A percentile compares a stretch with the other conserved stretches of the same genome.
phyloP scores from a whole-genome alignment of 164 flowering plant species.

The Vitis amurensis region DNA sequence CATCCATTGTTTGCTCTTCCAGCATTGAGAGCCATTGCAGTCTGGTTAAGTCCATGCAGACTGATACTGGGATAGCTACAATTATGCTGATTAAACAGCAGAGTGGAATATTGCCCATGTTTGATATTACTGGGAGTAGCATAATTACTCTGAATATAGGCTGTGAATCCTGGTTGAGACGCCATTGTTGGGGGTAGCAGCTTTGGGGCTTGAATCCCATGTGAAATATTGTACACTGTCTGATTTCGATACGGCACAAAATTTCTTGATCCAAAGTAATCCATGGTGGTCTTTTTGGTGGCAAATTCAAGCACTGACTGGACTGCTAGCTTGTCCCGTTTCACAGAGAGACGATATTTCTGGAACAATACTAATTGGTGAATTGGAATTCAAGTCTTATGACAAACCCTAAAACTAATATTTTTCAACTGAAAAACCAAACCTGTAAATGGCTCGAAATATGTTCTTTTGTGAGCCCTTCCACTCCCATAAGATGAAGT shows the following conservation, averaged over 20 bases:
- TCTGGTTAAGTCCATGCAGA: too few relatives aligned
- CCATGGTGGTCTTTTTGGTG: not conserved
- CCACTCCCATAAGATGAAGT: slow-evolving; percentile 23
- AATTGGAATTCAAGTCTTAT: too few relatives aligned
- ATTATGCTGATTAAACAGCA: not conserved
- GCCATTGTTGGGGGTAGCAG: not conserved
- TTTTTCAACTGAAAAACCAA: not conserved
- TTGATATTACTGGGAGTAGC: not conserved
- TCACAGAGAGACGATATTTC: slow-evolving; percentile 18
- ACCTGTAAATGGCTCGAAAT: slow-evolving; percentile 36
- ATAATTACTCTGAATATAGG: not conserved
- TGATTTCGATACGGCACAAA: not conserved
- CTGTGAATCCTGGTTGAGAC: not conserved
- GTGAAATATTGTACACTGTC: too few relatives aligned
- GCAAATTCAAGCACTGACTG: not conserved
- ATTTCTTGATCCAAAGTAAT: not conserved
- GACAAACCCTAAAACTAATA: too few relatives aligned
- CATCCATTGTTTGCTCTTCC: not conserved
- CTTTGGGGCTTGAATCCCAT: not conserved
- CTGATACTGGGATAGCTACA: too few relatives aligned
- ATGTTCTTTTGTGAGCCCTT: slow-evolving; percentile 21
- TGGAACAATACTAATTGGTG: not conserved
- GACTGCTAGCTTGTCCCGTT: slow-evolving; percentile 2
- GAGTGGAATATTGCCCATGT: too few relatives aligned
- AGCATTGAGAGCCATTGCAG: not conserved